A percentile compares a stretch with the other conserved stretches of the same genome.
Evolutionary conservation across 192 early-diverging fungal species (phyloP).

Genomic region (Rhizoclosmatium globosum): DNA sequence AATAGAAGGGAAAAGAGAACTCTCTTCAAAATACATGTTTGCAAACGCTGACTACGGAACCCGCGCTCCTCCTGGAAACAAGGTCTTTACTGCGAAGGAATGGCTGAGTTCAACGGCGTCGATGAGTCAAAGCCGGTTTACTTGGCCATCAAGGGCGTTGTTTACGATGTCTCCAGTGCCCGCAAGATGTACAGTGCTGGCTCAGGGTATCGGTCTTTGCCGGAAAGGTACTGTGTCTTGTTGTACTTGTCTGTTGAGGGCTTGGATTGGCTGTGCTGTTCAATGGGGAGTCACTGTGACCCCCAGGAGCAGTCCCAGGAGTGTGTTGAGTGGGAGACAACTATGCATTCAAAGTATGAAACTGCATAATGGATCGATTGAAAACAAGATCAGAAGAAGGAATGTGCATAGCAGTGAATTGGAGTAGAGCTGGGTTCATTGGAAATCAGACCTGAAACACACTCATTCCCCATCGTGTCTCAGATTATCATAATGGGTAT

Average conservation of each 20-base stretch:
- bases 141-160: constrained; percentile 81
- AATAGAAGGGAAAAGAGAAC: background rate
- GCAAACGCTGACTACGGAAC: constrained; percentile 26
- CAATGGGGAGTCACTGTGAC: no score
- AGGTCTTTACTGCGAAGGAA: constrained; percentile 61
- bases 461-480: no score
- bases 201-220: constrained; percentile 79
- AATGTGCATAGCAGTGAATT: background rate
- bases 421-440: background rate
- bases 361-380: no score
- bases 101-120: constrained; percentile 68
- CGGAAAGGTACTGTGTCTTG: constrained; percentile 74
- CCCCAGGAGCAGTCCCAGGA: no score
- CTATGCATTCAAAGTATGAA: background rate
- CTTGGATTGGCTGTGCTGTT: background rate
- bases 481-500: no score
- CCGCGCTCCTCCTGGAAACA: constrained; percentile 27
- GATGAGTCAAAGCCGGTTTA: constrained; percentile 71
- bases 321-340: no score
- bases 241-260: constrained; percentile 1
- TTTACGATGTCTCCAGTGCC: constrained; percentile 78
- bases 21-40: constrained; percentile 9
- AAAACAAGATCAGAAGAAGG: background rate
- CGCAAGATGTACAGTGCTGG: constrained; percentile 72
- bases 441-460: no score